Evolutionary conservation across 805 yeast genomes (phyloP), one percentile per base, ranked within the genome.

Genomic region (Nakazawaea sp.): DNA sequence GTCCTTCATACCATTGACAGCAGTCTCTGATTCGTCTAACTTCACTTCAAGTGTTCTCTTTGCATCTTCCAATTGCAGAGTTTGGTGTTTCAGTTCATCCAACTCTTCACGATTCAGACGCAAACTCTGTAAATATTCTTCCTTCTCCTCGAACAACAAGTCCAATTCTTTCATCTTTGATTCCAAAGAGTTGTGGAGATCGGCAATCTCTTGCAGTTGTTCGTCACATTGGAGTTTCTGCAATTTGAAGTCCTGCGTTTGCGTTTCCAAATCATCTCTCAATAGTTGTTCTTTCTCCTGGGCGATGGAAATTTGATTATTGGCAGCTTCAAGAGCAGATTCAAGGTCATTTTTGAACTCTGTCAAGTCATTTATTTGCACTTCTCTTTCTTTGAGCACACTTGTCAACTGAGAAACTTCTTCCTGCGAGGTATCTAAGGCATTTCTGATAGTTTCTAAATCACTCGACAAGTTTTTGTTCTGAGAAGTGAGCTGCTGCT

Each of bases 61-160:
- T 17, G 12, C 35, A 5, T 6, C 5, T 23, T 19, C 27, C 9
- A 25, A n/a, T 15, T 31, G 12, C 29, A 30, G 17, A 10, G 12
- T 12, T 4, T 9, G 29, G 18, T 42, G 28, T 3, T 19, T 18
- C 23, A 29, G 19, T 18, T 12, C 23, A 4, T 33, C 38, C 28
- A 43, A 38, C 6, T 38, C 36, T 7, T 18, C 30, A n/a, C 59
- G 59, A 29, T 60, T 50, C 7, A 47, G 48, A 18, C 47, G 44
- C 2, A 61, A 41, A 27, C 52, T 52, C 2, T 46, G 39, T 18
- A 47, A 52, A n/a, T 62, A 36, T 9, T 45, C 37, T 4, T 46
- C 45, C 5, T 40, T 42, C 29, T 47, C 45, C 21, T 7, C 23
- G 18, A 42, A 32, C 5, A 43, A 30, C 4, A 32, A 27, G 4